A percentile compares a stretch with the other conserved stretches of the same genome.
Conservation (phyloP, 2,329 filamentous ascomycete genomes). For the Talaromyces marneffei region DNA sequence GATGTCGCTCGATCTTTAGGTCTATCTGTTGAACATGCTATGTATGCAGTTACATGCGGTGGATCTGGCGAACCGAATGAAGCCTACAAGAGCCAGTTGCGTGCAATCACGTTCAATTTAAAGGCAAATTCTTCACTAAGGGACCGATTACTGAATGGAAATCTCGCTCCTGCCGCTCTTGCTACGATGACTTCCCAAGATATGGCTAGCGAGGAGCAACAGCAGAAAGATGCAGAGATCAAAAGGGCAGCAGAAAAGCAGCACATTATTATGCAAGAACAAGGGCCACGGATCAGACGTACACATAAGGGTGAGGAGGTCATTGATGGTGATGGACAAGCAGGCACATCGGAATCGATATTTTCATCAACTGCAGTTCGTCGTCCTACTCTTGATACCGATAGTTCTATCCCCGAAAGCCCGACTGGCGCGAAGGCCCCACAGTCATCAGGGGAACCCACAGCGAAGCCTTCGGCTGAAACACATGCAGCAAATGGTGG, state of each 20-base stretch:
- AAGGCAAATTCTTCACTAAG: constrained; percentile 80
- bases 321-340: constrained; percentile 64
- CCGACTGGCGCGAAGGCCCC: constrained; percentile 21
- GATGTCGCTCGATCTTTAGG: constrained; percentile 64
- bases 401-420: constrained; percentile 21
- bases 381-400: constrained; percentile 33
- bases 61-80: constrained; percentile 48
- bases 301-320: constrained; percentile 96
- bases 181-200: constrained; percentile 86
- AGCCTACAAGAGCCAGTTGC: constrained; percentile 59
- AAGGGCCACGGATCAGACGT: constrained; percentile 71
- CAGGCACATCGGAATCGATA: constrained; percentile 42
- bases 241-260: constrained; percentile 53
- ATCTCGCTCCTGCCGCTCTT: constrained; percentile 66
- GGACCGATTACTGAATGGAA: constrained; percentile 65
- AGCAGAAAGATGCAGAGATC: constrained; percentile 55
- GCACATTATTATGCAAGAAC: constrained; percentile 71
- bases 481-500: constrained; percentile 47
- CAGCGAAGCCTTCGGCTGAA: constrained; percentile 22
- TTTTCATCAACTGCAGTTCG: constrained; percentile 44
- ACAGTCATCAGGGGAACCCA: constrained; percentile 16
- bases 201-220: constrained; percentile 85
- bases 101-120: constrained; percentile 75
- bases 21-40: constrained; percentile 70
- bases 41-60: constrained; percentile 50